Evolutionary conservation across 2,329 filamentous ascomycete genomes (phyloP).

Genomic region (Simplicillium sp.): DNA sequence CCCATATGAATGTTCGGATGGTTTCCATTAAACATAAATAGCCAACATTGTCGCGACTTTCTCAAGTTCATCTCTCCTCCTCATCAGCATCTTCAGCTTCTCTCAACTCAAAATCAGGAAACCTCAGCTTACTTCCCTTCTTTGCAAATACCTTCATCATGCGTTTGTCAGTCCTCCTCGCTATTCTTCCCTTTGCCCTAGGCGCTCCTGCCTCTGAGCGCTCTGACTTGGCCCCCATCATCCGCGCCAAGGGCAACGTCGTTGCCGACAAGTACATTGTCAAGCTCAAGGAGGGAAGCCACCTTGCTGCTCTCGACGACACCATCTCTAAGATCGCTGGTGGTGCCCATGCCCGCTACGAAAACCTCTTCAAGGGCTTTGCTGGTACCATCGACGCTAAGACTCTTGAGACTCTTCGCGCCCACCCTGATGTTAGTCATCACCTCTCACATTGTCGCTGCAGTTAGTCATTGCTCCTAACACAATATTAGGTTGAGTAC

Average conservation of each 20-base stretch:
- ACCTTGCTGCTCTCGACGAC: conserved; percentile 6
- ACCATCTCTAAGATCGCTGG: conserved; percentile 10
- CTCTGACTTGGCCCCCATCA: conserved; percentile 3
- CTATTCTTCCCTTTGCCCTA: conserved; percentile 11
- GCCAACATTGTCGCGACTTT: no score
- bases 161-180: conserved; percentile 12
- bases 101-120: background rate
- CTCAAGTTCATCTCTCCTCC: no score
- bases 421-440: conserved; percentile 11
- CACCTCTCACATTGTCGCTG: background rate
- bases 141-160: conserved; percentile 5
- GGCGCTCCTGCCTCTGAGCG: conserved; percentile 5
- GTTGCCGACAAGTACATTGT: conserved; percentile 18
- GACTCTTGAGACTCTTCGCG: conserved; percentile 10
- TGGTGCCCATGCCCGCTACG: conserved; percentile 13
- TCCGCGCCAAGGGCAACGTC: conserved; percentile 5
- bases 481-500: conserved; percentile 17
- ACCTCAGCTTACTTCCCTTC: background rate
- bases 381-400: conserved; percentile 10
- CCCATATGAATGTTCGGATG: no score
- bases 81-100: no score
- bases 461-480: background rate
- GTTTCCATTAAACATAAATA: no score
- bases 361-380: conserved; percentile 13
- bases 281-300: conserved; percentile 11